Evolutionary conservation across 2,329 filamentous ascomycete species (phyloP), one percentile per base, ranked within the genome.

Genomic region (Dothistroma pini): DNA sequence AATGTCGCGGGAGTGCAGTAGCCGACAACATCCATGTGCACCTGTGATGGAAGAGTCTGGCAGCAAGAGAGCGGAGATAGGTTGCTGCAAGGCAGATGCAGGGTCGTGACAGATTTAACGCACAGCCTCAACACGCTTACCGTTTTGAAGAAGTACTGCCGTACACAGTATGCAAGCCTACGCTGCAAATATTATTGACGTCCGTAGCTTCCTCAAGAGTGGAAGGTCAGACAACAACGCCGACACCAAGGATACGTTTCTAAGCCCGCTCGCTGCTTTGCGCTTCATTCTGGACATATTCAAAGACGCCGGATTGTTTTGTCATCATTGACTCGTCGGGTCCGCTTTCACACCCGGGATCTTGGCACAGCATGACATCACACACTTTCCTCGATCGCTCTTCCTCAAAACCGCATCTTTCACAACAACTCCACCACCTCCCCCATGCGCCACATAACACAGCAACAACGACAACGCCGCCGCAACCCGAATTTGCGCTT

Each of bases 11-110:
- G 58, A 48, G 12, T 21, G 12, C 8, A 52, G 50, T 38, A 55
- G 56, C 51, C 56, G 60, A 56, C 35, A n/a, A 57, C 31, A 57
- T 53, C 35, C 57, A 58, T 59, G 59, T 44, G 35, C n/a, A 44
- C 55, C 25, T 29, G 49, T 55, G 59, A 54, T 61, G 50, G 59
- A 57, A 61, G 22, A n/a, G 29, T 53, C 54, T 56, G 34, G 29
- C 34, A 32, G 54, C 25, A n/a, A 54, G 44, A 25, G 12, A 54
- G 48, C 51, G 51, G 51, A 54, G 51, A 49, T 59, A 54, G 57
- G 31, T 14, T 35, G 10, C 2, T 50, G 55, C 44, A 32, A 49
- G 59, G 19, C 49, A 34, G 14, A 57, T 61, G 55, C 59, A 61
- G 49, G 48, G 41, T 25, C 34, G 35, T 56, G 44, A 51, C 29